Conservation (phyloP, 176 grass and related monocot species). For the Carex kokanica region DNA sequence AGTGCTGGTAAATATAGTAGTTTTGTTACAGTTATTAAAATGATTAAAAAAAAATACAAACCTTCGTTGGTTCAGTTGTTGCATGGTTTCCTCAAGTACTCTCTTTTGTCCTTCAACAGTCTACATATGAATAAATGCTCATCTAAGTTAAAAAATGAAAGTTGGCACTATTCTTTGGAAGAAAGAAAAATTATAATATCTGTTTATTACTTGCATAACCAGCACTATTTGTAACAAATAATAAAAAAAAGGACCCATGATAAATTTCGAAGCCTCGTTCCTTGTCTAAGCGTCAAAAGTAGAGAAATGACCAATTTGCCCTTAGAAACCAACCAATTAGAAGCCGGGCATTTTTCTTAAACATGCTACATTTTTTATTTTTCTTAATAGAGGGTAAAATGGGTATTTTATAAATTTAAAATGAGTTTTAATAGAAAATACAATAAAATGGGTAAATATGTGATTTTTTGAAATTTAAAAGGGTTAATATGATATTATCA, state of each 20-base stretch:
- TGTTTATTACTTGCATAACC: background rate
- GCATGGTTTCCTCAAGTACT: slow-evolving; percentile 37
- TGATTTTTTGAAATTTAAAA: too few species aligned
- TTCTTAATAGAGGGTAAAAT: too few species aligned
- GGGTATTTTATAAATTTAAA: too few species aligned
- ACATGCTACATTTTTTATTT: too few species aligned
- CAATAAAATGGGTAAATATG: too few species aligned
- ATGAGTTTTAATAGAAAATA: too few species aligned
- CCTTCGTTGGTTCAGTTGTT: slow-evolving; percentile 42
- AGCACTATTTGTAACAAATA: background rate
- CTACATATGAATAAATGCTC: background rate
- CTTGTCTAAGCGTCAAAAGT: too few species aligned
- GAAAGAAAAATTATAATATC: background rate
- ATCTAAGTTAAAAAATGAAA: background rate
- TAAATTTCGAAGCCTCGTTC: background rate
- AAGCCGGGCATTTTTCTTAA: too few species aligned
- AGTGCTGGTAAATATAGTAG: background rate
- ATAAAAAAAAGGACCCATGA: background rate
- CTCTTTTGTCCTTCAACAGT: slow-evolving; percentile 52
- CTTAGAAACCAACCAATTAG: too few species aligned
- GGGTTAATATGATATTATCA: too few species aligned
- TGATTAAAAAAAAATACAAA: slow-evolving; percentile 10
- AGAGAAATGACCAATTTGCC: too few species aligned
- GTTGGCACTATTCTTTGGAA: background rate
- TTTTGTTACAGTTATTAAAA: background rate